phyloP scores from a whole-genome alignment of 768 basidiomycete species.

The Mycena floridula region DNA sequence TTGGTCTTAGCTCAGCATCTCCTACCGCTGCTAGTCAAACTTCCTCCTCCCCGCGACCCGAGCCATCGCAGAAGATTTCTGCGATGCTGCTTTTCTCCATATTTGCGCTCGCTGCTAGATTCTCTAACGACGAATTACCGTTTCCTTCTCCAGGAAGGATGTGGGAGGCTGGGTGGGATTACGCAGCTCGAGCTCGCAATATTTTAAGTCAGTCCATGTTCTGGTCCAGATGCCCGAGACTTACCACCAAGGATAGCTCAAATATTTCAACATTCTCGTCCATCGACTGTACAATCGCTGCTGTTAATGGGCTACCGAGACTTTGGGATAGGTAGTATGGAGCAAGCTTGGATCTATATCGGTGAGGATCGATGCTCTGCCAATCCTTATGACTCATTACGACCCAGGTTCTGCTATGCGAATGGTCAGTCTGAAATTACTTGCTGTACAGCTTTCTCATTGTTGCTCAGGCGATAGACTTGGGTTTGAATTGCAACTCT shows the following conservation, averaged over 20 bases:
- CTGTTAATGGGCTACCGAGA: constrained; percentile 78
- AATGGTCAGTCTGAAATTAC: constrained; percentile 43
- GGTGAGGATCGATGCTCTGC: constrained; percentile 30
- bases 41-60: constrained; percentile 35
- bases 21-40: neutral
- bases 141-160: constrained; percentile 45
- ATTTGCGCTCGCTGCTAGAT: constrained; percentile 77
- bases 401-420: constrained; percentile 39
- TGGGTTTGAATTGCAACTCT: constrained; percentile 76
- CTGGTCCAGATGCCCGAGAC: neutral
- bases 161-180: constrained; percentile 66
- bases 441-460: neutral
- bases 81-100: constrained; percentile 72
- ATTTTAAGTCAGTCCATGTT: constrained; percentile 48
- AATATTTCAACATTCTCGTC: constrained; percentile 59
- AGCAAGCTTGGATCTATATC: constrained; percentile 81
- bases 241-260: constrained; percentile 34
- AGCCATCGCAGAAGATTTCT: constrained; percentile 57
- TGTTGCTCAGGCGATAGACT: constrained; percentile 57
- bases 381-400: neutral
- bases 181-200: constrained; percentile 53
- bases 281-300: constrained; percentile 76
- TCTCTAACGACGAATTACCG: constrained; percentile 45
- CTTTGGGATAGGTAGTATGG: constrained; percentile 81
- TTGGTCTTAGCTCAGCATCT: constrained; percentile 17